Base-by-base conservation (phyloP, 352 stramenopile genomes). In the Phytophthora meadii region DNA sequence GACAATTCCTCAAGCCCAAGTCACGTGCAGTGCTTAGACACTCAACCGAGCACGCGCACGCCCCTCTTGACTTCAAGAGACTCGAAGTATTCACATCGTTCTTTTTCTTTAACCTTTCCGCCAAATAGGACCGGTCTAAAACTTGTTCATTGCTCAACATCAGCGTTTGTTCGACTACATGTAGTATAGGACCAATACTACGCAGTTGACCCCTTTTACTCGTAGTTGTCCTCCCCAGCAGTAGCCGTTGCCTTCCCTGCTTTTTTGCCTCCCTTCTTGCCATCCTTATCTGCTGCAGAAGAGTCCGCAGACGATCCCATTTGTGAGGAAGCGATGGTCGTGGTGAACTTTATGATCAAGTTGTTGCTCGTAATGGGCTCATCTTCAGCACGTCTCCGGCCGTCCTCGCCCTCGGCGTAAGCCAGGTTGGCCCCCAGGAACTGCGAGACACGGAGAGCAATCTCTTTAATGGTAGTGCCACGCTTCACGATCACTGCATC, bases 321-420 rank as follows among this genome's bases (percentile, higher is more conserved):
- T 15, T 62, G 59, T 1, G 60, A 77, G 15, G 81, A 76, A 22
- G 72, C 74, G 50, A 86, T 79, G 8, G 76, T 89, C 1, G 78
- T 86, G 54, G 82, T 91, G 56, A 95, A 93, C 60, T 90, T 90
- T 48, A 95, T 69, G 37, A 95, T 93, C 25, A 92, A 52, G 30
- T 86, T 92, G 17, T 68, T 74, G 34, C 27, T 77, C 12, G 69
- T 74, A 28, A 93, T 89, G 27, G 72, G 74, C 24, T 93, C 87
- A 52, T 95, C 84, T 64, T 95, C 87, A 8, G 80, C 79, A 15
- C 89, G 73, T 4, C 82, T 84, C 2, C 87, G 79, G 3, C 87
- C 87, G 48, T 95, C 87, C 42, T 95, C 87, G 46, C 87, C 87
- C 60, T 95, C 87, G 24, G 84, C 87, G 59, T 92, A 95, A 22